Base-by-base conservation (phyloP, 208 protist genomes). In the Leishmania mexicana region DNA sequence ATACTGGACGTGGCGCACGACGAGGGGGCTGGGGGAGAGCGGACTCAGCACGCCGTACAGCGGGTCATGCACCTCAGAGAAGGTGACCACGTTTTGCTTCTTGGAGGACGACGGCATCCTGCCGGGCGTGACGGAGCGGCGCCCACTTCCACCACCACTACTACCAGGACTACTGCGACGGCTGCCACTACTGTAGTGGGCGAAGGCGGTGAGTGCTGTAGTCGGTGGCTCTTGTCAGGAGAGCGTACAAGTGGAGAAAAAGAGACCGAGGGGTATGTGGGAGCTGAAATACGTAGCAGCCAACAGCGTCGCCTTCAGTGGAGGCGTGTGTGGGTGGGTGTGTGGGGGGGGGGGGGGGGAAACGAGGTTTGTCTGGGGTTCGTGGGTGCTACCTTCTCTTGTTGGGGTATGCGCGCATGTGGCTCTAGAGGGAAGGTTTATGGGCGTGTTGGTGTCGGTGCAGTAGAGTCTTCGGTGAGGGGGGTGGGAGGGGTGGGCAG, bases 41-140 rank as follows among this genome's bases (percentile, higher is more conserved):
- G 93, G 91, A 64, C 92, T 96, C 38, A 97, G 92, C 67, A 88
- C 81, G 40, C 94, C 94, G 77, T 95, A 97, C 40, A 92, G 87
- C 19, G 84, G 84, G 62, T 97, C 94, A 80, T 95, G 90, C 19
- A 89, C 87, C 42, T 94, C 93, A 78, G 92, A 90, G 78, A 96
- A 97, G 15, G 87, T 85, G 53, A 96, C 89, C 31, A 94, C 86
- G 49, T 80, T 78, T 13, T 68, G 38, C 78, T 90, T 92, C 58
- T 71, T 80, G 28, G 62, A 79, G 35, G 76, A 80, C 8, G 67
- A 58, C 5, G 79, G 17, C 42, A n/a, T 15, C 64, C 76, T 80
- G 40, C 57, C 53, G 17, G 65, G 19, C 78, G 80, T 83, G 49
- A 54, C 51, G 45, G 19, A 71, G 40, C 10, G 68, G 45, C 28